A percentile compares a stretch with the other conserved stretches of the same genome.
These are phyloP conservation scores for Trichoderma breve DNA, from an alignment of 2,329 filamentous ascomycete genomes.

Conservation along the genomic window DNA sequence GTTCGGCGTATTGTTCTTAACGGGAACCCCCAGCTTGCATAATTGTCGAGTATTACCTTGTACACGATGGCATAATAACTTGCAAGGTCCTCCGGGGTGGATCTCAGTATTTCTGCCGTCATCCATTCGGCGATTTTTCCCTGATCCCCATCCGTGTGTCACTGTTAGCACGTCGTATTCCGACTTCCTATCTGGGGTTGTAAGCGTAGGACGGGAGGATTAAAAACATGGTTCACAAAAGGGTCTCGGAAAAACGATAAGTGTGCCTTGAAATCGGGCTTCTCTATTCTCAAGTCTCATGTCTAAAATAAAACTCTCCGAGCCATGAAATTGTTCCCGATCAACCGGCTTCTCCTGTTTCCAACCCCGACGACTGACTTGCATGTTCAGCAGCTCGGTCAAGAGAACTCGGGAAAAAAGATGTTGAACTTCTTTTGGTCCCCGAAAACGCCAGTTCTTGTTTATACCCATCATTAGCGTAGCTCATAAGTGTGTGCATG, in stretches of 20 bases:
- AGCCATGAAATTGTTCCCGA: conserved; percentile 5
- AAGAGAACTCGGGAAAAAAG: conserved; percentile 45
- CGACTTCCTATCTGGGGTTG: not conserved
- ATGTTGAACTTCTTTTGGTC: conserved; percentile 50
- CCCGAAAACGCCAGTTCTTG: conserved; percentile 41
- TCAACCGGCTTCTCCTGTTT: conserved; percentile 15
- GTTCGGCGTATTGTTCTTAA: not conserved
- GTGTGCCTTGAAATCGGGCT: conserved; percentile 11
- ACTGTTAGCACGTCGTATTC: not conserved
- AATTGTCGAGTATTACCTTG: not conserved
- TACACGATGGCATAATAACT: not conserved
- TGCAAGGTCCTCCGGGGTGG: not conserved
- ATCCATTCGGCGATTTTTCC: not conserved
- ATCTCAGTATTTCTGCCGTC: not conserved
- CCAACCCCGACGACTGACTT: conserved; percentile 31
- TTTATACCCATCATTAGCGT: conserved; percentile 36
- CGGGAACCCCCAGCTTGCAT: not conserved
- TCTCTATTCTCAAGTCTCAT: conserved; percentile 16
- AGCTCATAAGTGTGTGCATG: conserved; percentile 43
- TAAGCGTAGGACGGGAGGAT: not conserved
- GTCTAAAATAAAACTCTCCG: conserved; percentile 12
- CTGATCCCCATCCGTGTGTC: not conserved
- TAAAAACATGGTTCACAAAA: not conserved
- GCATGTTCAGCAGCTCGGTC: conserved; percentile 38
- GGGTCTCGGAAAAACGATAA: not conserved